Base-by-base conservation (phyloP, 2,329 filamentous ascomycete species). In the Biscogniauxia marginata region DNA sequence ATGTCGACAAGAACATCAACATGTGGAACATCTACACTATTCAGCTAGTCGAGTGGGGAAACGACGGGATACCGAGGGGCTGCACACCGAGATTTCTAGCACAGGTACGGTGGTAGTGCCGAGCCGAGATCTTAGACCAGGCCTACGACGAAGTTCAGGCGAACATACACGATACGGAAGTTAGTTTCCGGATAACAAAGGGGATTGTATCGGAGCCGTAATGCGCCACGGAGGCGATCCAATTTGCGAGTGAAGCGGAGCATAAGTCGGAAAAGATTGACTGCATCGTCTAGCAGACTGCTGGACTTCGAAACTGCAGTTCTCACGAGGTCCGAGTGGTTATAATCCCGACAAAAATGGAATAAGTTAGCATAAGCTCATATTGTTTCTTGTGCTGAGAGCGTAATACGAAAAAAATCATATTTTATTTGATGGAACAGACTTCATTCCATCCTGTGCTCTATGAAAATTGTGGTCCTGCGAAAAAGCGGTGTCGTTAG, bases 171-270 rank as follows among this genome's bases (percentile, higher is more conserved):
- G 53, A 60, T 20, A 59, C 53, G 4, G 34, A 44, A n/a, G 25
- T 61, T 46, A 53, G 19, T 46, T 63, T 63, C 34, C 46, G 53
- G 20, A 46, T 61, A 3, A 21, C 49, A 11, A 61, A 60, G 50
- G 46, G 46, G 2, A 25, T 45, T 18, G 9, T 43, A 11, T n/a
- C 30, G 9, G 59, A 63, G 49, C 61, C 61, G 8, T 45, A 45
- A 18, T 63, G 61, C 47, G 56, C 61, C 7, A 49, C 48, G 18
- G 49, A 56, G 11, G 60, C 54, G 3, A 30, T 63, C 16, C 48
- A 24, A 9, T 30, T 46, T 4, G 56, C 55, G 16, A 57, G 52
- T 23, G 11, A n/a, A 21, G 16, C 7, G 11, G 7, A n/a, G 11
- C 23, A 50, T 8, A 21, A 52, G 30, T 54, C 56, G n/a, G 51